Evolutionary conservation across 352 stramenopile species (phyloP).

Genomic region (Hyaloperonospora arabidopsidis): DNA sequence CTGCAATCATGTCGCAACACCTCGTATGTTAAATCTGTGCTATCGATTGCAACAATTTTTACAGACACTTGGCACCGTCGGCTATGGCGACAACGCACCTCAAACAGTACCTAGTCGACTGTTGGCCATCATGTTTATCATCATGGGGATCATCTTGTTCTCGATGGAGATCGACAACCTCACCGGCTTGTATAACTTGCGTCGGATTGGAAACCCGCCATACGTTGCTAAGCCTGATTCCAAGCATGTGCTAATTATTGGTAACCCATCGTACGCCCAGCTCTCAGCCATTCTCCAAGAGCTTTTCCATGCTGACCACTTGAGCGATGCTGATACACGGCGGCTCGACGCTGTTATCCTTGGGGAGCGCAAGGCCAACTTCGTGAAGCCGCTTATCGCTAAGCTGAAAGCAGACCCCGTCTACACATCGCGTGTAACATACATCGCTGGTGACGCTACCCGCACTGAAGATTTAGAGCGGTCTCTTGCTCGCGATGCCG

Average conservation of each 20-base stretch:
- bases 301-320: slow-evolving; percentile 84
- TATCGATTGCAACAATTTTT: slow-evolving; percentile 2
- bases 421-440: slow-evolving; percentile 73
- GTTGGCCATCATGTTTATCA: slow-evolving; percentile 84
- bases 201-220: slow-evolving; percentile 71
- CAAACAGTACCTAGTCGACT: slow-evolving; percentile 77
- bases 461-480: slow-evolving; percentile 68
- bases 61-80: slow-evolving; percentile 80
- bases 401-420: slow-evolving; percentile 73
- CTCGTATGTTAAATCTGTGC: slow-evolving; percentile 5
- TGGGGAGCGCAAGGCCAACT: slow-evolving; percentile 60
- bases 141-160: slow-evolving; percentile 82
- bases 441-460: slow-evolving; percentile 68
- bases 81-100: slow-evolving; percentile 80
- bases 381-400: slow-evolving; percentile 56
- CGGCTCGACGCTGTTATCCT: slow-evolving; percentile 63
- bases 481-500: slow-evolving; percentile 40
- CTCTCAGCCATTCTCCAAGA: slow-evolving; percentile 76
- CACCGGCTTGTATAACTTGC: slow-evolving; percentile 76
- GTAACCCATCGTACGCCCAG: slow-evolving; percentile 79
- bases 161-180: slow-evolving; percentile 86
- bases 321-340: slow-evolving; percentile 34
- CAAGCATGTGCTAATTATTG: slow-evolving; percentile 72
- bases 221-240: slow-evolving; percentile 61
- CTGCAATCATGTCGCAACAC: not conserved